Percentiles rank a stretch among this genome's conserved stretches.
Evolutionary conservation across 108 stramenopile genomes (phyloP).

Genomic region (Aurantiochytrium sp.): DNA sequence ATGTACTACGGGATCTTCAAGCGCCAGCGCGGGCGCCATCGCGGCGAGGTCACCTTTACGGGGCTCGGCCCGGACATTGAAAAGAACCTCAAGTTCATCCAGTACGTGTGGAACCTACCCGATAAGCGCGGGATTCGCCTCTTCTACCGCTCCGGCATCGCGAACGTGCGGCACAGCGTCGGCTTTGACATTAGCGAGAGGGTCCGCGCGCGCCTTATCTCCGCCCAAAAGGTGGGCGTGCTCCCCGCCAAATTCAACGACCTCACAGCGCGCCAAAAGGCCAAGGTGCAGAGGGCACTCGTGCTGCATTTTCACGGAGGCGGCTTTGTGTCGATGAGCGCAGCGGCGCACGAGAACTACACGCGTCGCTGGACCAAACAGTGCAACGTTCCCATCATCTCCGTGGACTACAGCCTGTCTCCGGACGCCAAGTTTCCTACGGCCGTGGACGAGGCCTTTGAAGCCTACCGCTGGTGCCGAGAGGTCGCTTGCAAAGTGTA

Average conservation of each 20-base stretch:
- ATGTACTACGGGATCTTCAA: background rate
- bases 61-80: background rate
- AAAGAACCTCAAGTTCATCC: background rate
- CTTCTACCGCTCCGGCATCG: background rate
- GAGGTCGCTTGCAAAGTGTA: background rate
- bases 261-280: background rate
- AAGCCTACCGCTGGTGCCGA: background rate
- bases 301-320: constrained; percentile 22
- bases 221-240: background rate
- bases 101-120: constrained; percentile 21
- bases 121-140: background rate
- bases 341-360: constrained; percentile 13
- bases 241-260: background rate
- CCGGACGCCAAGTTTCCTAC: background rate
- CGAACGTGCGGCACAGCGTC: background rate
- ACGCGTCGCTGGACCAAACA: constrained; percentile 6
- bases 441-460: constrained; percentile 14
- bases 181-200: background rate
- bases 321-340: constrained; percentile 2
- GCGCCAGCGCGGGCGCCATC: background rate
- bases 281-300: background rate
- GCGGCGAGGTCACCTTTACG: background rate
- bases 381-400: background rate
- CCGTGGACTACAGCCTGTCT: background rate
- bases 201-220: background rate